Evolutionary conservation across 371 early-diverging fungal genomes (phyloP), one percentile per base, ranked within the genome.

Genomic region (Fennellomyces sp.): DNA sequence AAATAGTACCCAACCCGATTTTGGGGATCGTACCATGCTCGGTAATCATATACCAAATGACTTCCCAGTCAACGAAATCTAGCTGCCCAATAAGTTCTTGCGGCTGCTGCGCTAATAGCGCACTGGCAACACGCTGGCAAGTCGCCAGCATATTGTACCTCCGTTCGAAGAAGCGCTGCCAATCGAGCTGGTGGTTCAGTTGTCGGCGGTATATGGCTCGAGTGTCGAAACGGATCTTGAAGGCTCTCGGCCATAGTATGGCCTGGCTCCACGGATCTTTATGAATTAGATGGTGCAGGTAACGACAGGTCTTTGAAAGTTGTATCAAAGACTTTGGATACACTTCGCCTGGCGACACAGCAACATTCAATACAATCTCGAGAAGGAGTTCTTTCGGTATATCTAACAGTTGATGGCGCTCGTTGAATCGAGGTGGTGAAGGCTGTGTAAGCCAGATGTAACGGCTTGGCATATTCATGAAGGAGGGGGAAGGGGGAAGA

Each of bases 21-120:
- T 35, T 13, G 4, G 21, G 35, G 12, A 45, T 30, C 52, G 31
- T 70, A 75, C 78, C 80, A 66, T 79, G 80, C 58, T 79, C 80
- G 23, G 75, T 74, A 10, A 79, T 60, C 67, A 79, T 76, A 51
- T 72, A 68, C 80, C 80, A 79, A 25, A 76, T 66, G 12, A 65
- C 56, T 58, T 76, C 67, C 76, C 76, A 79, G 13, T 72, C 70
- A 26, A 79, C 68, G 5, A 29, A 26, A 28, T 68, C 61, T n/a
- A 79, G 41, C 41, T 28, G 19, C 5, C 53, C 53, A 5, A 57
- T 56, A 49, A 66, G 30, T n/a, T 52, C 60, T 13, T 66, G 57
- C 17, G 57, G 58, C 12, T 58, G 59, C 65, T 63, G 8, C 11
- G 75, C 72, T 12, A 29, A 2, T 15, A 12, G 7, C 12, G 41